Base-by-base conservation (phyloP, 2,329 filamentous ascomycete genomes). In the Colletotrichum theobromicola region DNA sequence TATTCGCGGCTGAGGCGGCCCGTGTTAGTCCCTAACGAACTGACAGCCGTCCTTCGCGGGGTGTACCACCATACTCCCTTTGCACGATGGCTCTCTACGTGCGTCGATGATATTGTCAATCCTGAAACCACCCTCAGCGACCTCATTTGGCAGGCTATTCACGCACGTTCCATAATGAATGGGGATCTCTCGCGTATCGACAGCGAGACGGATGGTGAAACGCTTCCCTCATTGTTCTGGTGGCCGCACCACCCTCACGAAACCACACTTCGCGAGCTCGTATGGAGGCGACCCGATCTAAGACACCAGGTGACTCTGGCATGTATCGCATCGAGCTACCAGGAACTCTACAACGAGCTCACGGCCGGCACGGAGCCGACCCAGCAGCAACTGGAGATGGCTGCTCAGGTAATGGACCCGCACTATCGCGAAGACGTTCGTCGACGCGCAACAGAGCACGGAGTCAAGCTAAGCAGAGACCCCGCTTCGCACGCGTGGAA, bases 61-160 rank as follows among this genome's bases (percentile, higher is more conserved):
- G 82, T 85, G 21, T 84, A 85, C 67, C 82, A 85, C 72, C 79
- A 83, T 68, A 77, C 82, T 4, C 75, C 81, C 50, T 86, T 84
- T 72, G 84, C 84, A 1, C 77, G 77, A 16, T 67, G 65, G 65
- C 18, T 58, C 2, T 1, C 15, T 0, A 26, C 53, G 0, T 35
- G 53, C 3, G n/a, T 42, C 30, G 32, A 57, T 16, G 64, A 57
- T 9, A 66, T 55, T 3, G 10, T 9, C 4, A 16, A 4, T 1
- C 21, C 26, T n/a, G 35, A 7, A 1, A 21, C 21, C 9, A 7
- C 0, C 37, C 3, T 9, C 1, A 10, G 3, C 5, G n/a, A 24
- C 8, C 2, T 2, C 16, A 28, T 70, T 15, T 65, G 35, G 32
- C 57, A 63, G 34, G 81, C 81, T 2, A 77, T 81, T 21, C 68